Evolutionary conservation across 2,329 filamentous ascomycete genomes (phyloP), one percentile per base, ranked within the genome.

Genomic region (Colletotrichum echinochloae): DNA sequence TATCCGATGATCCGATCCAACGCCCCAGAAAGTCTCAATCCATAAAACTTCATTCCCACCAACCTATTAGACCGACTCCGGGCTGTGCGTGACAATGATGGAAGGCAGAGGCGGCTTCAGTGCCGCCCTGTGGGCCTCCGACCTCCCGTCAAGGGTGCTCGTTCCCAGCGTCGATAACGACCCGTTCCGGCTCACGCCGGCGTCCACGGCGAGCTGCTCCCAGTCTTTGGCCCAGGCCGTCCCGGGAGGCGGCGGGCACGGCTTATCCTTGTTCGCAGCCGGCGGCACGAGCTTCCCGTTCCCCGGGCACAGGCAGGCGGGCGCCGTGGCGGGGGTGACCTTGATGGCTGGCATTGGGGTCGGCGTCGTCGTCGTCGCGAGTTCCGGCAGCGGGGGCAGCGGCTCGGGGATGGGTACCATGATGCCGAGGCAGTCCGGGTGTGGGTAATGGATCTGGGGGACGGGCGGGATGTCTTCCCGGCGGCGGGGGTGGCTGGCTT

Each of bases 201-300:
- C 37, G 44, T 73, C 72, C 9, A 65, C 72, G 23, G 72, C 70
- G 26, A 73, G 44, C 49, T 72, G 66, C 28, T 73, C 72, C 72
- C 72, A 73, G 39, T 73, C 72, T 9, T 48, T 62, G 23, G 72
- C 70, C 72, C 72, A 73, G 5, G 72, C 72, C 23, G 72, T 73
- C 18, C 72, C 72, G 3, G 72, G 72, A 28, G 71, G 71, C 16
- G 68, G 67, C 41, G 67, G 67, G 33, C 67, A 70, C 51, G 64
- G 67, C 16, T 70, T 70, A 33, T 62, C 37, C 52, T 41, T 62
- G 64, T 59, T 35, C 39, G 20, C 9, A 11, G 55, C 26, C 12
- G 55, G 49, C 56, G 49, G 51, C 30, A 20, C 57, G 48, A 30
- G 46, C 57, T 54, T 70, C 49, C 67, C 69, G 35, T 63, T 70